Conservation (phyloP, 1,139 yeast genomes). For the Geotrichum bryndzae region DNA sequence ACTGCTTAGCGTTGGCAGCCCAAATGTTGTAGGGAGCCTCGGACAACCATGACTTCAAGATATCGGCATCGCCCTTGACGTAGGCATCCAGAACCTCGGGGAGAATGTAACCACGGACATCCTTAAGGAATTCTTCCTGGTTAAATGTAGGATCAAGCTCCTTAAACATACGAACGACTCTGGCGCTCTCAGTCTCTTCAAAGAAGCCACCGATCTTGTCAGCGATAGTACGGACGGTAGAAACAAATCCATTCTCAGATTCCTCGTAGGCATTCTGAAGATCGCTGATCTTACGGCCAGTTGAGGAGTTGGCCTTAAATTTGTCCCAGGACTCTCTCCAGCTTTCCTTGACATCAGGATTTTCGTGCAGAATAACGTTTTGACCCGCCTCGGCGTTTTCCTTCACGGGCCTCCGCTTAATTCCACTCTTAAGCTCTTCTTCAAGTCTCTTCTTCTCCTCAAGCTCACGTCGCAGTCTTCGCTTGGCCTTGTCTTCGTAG, state of each 20-base stretch:
- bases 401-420: constrained; percentile 54
- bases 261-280: constrained; percentile 72
- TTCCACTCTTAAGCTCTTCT: constrained; percentile 57
- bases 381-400: constrained; percentile 85
- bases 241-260: constrained; percentile 85
- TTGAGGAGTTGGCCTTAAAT: constrained; percentile 43
- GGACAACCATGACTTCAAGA: constrained; percentile 83
- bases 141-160: constrained; percentile 87
- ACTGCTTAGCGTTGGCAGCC: constrained; percentile 88
- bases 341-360: constrained; percentile 64
- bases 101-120: constrained; percentile 83
- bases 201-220: constrained; percentile 83
- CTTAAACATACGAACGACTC: constrained; percentile 78
- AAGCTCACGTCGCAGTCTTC: constrained; percentile 58
- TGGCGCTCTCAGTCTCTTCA: constrained; percentile 94
- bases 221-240: constrained; percentile 70
- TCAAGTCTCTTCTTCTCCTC: constrained; percentile 39
- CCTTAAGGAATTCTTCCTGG: constrained; percentile 71
- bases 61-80: constrained; percentile 81
- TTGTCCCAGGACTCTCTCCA: constrained; percentile 60
- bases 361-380: constrained; percentile 75
- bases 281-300: constrained; percentile 61
- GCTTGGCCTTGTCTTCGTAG: constrained; percentile 76
- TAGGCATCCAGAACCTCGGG: constrained; percentile 96
- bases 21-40: constrained; percentile 97